phyloP scores from a whole-genome alignment of 2,329 filamentous ascomycete genomes.

The Cyanodermella asteris region DNA sequence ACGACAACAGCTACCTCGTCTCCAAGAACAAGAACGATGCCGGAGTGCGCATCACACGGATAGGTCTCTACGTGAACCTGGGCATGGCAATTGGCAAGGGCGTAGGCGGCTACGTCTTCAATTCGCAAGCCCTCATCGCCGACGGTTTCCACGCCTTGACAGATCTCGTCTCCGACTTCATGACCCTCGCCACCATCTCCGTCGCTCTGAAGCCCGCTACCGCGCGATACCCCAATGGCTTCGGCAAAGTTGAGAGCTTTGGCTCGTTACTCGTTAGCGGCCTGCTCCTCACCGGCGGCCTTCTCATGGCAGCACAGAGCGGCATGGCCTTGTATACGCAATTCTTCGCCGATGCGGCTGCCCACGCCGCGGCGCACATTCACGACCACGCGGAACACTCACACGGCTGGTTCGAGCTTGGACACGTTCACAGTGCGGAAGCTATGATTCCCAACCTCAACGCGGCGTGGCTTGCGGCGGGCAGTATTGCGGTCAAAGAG shows the following conservation, averaged over 20 bases:
- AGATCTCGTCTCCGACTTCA: constrained; percentile 82
- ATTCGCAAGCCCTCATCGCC: constrained; percentile 79
- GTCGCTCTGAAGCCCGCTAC: constrained; percentile 77
- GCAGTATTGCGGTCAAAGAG: constrained; percentile 81
- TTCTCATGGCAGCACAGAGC: constrained; percentile 78
- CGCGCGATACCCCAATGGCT: constrained; percentile 66
- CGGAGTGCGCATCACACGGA: constrained; percentile 76
- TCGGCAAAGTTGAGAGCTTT: constrained; percentile 93
- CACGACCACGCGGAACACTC: constrained; percentile 42
- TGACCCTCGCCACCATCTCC: constrained; percentile 83
- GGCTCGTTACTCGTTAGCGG: constrained; percentile 84
- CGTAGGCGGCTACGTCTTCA: constrained; percentile 77
- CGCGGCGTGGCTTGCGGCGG: constrained; percentile 80
- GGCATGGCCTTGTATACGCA: constrained; percentile 48
- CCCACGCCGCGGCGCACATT: constrained; percentile 29
- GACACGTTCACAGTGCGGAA: constrained; percentile 30
- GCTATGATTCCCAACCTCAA: constrained; percentile 58
- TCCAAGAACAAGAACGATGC: constrained; percentile 76
- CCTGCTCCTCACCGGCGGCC: constrained; percentile 67
- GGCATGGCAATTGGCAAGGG: constrained; percentile 90
- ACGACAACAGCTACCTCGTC: constrained; percentile 66
- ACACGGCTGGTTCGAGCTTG: constrained; percentile 23
- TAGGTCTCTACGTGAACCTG: constrained; percentile 74
- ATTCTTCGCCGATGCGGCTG: constrained; percentile 45
- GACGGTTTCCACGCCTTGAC: constrained; percentile 92